Base-by-base conservation (phyloP, 2,329 filamentous ascomycete species). In the Ophiosphaerella herpotricha region DNA sequence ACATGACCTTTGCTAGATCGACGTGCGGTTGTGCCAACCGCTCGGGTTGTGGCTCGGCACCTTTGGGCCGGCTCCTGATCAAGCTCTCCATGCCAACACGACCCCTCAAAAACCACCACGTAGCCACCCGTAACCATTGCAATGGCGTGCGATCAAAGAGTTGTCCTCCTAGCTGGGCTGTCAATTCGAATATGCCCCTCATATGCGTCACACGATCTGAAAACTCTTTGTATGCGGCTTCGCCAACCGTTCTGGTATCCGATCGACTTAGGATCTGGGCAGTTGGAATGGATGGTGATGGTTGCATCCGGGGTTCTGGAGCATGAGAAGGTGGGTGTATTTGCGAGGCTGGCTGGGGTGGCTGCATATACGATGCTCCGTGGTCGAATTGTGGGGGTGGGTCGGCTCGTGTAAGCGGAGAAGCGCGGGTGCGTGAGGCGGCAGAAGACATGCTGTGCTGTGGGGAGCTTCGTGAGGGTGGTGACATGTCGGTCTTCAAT, bases 101-200 rank as follows among this genome's bases (percentile, higher is more conserved):
- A 16, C 91, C 92, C 60, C 85, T 88, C 39, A 96, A 69, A 65
- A 96, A 95, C 92, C 92, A 97, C 92, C 92, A 97, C 0, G 90
- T 77, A 3, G 85, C 86, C 21, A 86, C 87, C 50, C 89, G 82
- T 8, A 88, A 79, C 77, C 92, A 87, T 52, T 91, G 84, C 39
- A 81, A 78, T 0, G 87, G 79, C 0, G 84, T 77, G 43, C 84
- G 87, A 26, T 82, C 80, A 47, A 83, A 79, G 4, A 91, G 69
- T 0, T 89, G 85, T 55, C 84, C 85, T 26, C 87, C 79, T 29
- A 86, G 82, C 70, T 96, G 90, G 0, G 91, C 87, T 49, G 92
- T 89, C 37, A 93, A 74, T 33, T 85, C 81, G 67, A 96, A 95
- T 2, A 94, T 79, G 57, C 88, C 85, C 54, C 84, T 86, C 61